Percentiles rank a stretch among this genome's conserved stretches.
Evolutionary conservation across 441 rosid genomes (phyloP).

Genomic region (Gossypium schwendimanii): DNA sequence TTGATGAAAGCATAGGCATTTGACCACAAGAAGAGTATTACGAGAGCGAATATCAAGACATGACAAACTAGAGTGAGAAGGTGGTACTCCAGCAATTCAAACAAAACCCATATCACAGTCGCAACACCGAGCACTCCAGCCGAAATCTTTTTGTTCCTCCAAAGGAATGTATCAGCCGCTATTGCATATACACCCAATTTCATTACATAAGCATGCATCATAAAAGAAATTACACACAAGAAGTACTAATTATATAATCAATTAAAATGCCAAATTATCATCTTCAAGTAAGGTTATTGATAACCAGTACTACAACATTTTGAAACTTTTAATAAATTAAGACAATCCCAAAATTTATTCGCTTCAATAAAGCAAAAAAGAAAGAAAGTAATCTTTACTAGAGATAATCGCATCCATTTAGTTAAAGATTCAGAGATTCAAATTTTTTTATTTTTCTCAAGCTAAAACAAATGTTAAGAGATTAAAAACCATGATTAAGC

Average conservation of each 20-base stretch:
- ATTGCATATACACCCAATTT: constrained; percentile 7
- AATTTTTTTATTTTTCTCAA: neutral
- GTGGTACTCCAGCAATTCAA: constrained; percentile 63
- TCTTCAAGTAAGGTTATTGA: neutral
- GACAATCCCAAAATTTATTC: neutral
- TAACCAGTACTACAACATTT: neutral
- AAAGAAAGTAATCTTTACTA: neutral
- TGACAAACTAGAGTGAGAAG: constrained; percentile 69
- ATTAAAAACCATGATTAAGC: neutral
- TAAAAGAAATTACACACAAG: neutral
- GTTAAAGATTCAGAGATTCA: no score
- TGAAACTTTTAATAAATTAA: neutral
- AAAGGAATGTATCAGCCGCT: constrained; percentile 82
- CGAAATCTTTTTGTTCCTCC: constrained; percentile 89
- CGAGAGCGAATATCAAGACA: constrained; percentile 46
- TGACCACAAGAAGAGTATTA: constrained; percentile 70
- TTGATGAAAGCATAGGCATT: constrained; percentile 61
- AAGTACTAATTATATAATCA: neutral
- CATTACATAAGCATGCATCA: neutral
- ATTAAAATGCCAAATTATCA: neutral
- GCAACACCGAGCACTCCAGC: constrained; percentile 60
- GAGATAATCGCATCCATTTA: neutral
- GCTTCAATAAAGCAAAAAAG: neutral
- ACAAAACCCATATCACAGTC: constrained; percentile 59
- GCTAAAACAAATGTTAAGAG: neutral